phyloP scores from a whole-genome alignment of 2,329 filamentous ascomycete genomes.

The Ceratocystis albifundus region DNA sequence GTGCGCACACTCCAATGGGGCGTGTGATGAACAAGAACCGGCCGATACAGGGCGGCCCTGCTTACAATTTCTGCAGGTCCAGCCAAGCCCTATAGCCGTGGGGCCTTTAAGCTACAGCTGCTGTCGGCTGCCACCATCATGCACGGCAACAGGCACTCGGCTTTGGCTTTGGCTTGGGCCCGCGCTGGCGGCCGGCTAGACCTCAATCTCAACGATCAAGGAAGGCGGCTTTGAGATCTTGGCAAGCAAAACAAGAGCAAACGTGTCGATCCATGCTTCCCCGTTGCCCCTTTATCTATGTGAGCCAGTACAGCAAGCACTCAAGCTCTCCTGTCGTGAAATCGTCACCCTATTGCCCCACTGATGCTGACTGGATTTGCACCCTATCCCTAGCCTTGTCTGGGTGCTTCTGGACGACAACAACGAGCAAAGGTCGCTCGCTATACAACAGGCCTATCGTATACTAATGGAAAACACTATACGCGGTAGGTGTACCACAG shows the following conservation, averaged over 20 bases:
- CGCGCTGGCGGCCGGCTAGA: neutral
- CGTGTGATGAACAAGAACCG: neutral
- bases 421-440: neutral
- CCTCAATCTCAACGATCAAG: neutral
- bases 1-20: neutral
- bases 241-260: neutral
- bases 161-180: neutral
- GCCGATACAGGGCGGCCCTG: constrained; percentile 6
- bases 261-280: neutral
- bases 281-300: neutral
- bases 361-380: neutral
- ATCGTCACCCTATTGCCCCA: neutral
- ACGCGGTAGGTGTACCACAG: neutral
- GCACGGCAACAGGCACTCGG: neutral
- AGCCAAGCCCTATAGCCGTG: neutral
- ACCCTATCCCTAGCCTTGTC: neutral
- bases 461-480: neutral
- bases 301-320: neutral
- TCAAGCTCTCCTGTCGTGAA: neutral
- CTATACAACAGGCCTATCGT: neutral
- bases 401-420: neutral
- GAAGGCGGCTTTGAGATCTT: neutral
- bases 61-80: constrained; percentile 9
- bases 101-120: neutral
- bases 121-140: neutral